Conservation (phyloP, 2,329 filamentous ascomycete species). For the Alternaria brassicae region DNA sequence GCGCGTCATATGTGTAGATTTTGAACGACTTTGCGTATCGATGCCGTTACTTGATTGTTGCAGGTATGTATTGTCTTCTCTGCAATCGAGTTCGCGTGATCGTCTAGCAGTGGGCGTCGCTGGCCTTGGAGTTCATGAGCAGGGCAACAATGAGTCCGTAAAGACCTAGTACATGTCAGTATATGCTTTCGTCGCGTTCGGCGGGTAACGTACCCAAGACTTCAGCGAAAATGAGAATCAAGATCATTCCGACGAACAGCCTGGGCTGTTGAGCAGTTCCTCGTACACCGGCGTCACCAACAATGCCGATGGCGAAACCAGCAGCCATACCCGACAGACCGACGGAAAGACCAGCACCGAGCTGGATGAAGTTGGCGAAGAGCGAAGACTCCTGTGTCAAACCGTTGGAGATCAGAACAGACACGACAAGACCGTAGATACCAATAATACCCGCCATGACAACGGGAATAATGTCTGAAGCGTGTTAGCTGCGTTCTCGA, state of each 20-base stretch:
- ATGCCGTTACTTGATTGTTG: slow-evolving; percentile 33
- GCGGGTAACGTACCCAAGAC: slow-evolving; percentile 76
- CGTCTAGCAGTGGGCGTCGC: slow-evolving; percentile 29
- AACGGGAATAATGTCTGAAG: slow-evolving; percentile 93
- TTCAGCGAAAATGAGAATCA: slow-evolving; percentile 99
- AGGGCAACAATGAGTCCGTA: slow-evolving; percentile 99
- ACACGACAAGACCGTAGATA: slow-evolving; percentile 74
- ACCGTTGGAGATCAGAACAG: slow-evolving; percentile 62
- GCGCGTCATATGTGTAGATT: slow-evolving; percentile 38
- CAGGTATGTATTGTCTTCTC: slow-evolving; percentile 39
- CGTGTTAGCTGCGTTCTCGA: slow-evolving; percentile 18
- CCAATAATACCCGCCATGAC: slow-evolving; percentile 99
- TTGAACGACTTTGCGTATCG: slow-evolving; percentile 10
- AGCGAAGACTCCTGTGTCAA: slow-evolving; percentile 56
- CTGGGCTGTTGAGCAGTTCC: slow-evolving; percentile 84
- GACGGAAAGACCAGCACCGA: slow-evolving; percentile 61
- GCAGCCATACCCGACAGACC: slow-evolving; percentile 92
- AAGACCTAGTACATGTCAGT: slow-evolving; percentile 69
- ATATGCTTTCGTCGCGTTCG: not conserved
- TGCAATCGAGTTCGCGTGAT: slow-evolving; percentile 30
- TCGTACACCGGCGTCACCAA: slow-evolving; percentile 83
- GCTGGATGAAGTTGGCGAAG: slow-evolving; percentile 61
- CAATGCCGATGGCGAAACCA: slow-evolving; percentile 73
- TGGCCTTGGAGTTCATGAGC: slow-evolving; percentile 96
- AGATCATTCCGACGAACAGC: slow-evolving; percentile 96